Evolutionary conservation across 2,329 filamentous ascomycete genomes (phyloP), one percentile per base, ranked within the genome.

Genomic region (Eutypa lata): DNA sequence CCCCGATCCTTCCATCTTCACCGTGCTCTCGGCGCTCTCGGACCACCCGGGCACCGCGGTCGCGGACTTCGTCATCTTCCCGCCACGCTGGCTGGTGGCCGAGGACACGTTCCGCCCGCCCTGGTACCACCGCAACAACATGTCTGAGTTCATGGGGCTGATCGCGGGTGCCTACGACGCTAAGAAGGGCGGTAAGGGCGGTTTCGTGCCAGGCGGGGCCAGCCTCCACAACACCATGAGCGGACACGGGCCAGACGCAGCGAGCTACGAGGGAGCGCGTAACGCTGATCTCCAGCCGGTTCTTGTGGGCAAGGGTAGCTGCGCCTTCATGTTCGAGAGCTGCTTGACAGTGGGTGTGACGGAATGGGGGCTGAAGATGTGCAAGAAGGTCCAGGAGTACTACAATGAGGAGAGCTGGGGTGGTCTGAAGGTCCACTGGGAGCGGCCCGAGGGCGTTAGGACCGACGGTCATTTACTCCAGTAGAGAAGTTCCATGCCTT

Each of bases 361-460:
- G 1, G 81, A 87, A 53, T 90, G 86, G 86, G 87, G 86, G 2
- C 69, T 82, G 55, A 69, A 71, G 58, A 78, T 82, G 56, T 93
- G 79, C 51, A 68, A 73, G 58, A 81, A 81, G 68, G 76, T 82
- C 16, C 80, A 83, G 73, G 77, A 83, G 59, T 82, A 82, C 52
- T 95, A 94, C 65, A 91, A 84, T 66, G 83, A 86, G 53, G 88
- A 95, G 75, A 92, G 89, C 67, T 96, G 91, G 91, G 84, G 78
- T 26, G 80, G 80, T 0, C 72, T 89, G 49, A 81, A 82, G 69
- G 78, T 84, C 43, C 82, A 88, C 65, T 89, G 86, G 77, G 71
- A 72, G 64, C 64, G 63, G 61, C 75, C 77, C 0, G 69, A 71
- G 35, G 72, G 68, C 2, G 62, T 50, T 7, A 50, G 35, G 13